These are phyloP conservation scores for Middelhovenomyces tepae DNA, from an alignment of 805 yeast genomes.

Conservation along the genomic window DNA sequence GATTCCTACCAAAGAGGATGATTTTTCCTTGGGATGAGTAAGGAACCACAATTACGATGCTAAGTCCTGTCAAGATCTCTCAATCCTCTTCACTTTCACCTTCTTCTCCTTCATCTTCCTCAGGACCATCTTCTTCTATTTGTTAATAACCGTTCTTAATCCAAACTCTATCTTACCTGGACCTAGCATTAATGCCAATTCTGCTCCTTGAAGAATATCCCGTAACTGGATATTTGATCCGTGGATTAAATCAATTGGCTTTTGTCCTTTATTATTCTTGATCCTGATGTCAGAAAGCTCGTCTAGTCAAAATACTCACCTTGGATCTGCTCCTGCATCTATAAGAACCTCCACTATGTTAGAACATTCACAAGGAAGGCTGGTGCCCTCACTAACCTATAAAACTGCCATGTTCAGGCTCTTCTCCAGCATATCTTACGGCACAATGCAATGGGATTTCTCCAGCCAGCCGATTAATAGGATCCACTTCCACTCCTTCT, in stretches of 20 bases:
- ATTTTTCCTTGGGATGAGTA: no score
- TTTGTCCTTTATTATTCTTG: constrained; percentile 51
- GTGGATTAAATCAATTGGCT: constrained; percentile 62
- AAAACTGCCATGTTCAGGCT: constrained; percentile 77
- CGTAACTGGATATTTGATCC: constrained; percentile 47
- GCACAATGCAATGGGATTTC: constrained; percentile 89
- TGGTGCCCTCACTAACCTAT: constrained; percentile 29
- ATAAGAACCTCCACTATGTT: constrained; percentile 56
- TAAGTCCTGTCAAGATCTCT: no score
- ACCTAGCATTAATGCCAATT: constrained; percentile 44
- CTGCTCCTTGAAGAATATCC: constrained; percentile 71
- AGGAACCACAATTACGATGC: no score
- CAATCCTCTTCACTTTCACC: no score
- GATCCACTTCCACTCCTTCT: constrained; percentile 87
- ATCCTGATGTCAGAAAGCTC: constrained; percentile 25
- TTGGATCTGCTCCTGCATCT: constrained; percentile 87
- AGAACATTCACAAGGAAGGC: no score
- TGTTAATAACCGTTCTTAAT: no score
- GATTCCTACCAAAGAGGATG: constrained; percentile 14
- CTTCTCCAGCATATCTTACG: constrained; percentile 64
- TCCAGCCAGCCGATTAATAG: constrained; percentile 58
- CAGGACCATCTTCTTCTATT: no score
- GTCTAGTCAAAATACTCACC: constrained; percentile 9
- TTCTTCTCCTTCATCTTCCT: no score
- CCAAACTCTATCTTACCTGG: no score